Conservation (phyloP, 306 rosid genomes). For the Vigna angularis region DNA sequence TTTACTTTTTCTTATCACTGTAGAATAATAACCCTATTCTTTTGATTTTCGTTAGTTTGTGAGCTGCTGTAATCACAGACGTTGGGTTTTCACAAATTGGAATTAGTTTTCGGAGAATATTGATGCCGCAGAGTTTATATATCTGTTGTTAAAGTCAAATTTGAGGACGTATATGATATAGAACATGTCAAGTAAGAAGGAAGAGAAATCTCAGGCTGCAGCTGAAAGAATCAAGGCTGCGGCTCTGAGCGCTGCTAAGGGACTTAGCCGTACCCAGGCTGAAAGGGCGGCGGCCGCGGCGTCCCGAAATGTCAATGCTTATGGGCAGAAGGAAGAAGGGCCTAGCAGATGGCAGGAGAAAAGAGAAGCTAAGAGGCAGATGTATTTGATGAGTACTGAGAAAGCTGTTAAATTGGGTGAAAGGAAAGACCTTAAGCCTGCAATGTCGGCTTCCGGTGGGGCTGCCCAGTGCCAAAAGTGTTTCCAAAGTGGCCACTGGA, state of each 20-base stretch:
- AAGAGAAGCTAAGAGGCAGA: slow-evolving; percentile 97
- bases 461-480: slow-evolving; percentile 93
- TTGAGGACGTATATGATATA: slow-evolving; percentile 27
- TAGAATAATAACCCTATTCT: slow-evolving; percentile 17
- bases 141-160: neutral
- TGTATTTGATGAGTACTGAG: slow-evolving; percentile 99
- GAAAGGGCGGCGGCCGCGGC: slow-evolving; percentile 96
- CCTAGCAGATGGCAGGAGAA: slow-evolving; percentile 99
- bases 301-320: slow-evolving; percentile 94
- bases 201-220: slow-evolving; percentile 94
- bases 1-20: neutral
- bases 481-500: slow-evolving; percentile 91
- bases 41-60: neutral
- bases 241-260: slow-evolving; percentile 90
- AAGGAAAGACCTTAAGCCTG: slow-evolving; percentile 76
- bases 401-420: slow-evolving; percentile 95
- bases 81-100: neutral
- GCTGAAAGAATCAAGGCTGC: slow-evolving; percentile 98
- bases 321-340: slow-evolving; percentile 99
- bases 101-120: neutral
- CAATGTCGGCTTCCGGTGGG: slow-evolving; percentile 57
- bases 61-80: slow-evolving; percentile 27
- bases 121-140: slow-evolving; percentile 10
- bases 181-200: slow-evolving; percentile 94
- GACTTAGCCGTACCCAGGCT: slow-evolving; percentile 98